These are phyloP conservation scores for Parietaria judaica DNA, from an alignment of 306 rosid genomes.

Conservation along the genomic window DNA sequence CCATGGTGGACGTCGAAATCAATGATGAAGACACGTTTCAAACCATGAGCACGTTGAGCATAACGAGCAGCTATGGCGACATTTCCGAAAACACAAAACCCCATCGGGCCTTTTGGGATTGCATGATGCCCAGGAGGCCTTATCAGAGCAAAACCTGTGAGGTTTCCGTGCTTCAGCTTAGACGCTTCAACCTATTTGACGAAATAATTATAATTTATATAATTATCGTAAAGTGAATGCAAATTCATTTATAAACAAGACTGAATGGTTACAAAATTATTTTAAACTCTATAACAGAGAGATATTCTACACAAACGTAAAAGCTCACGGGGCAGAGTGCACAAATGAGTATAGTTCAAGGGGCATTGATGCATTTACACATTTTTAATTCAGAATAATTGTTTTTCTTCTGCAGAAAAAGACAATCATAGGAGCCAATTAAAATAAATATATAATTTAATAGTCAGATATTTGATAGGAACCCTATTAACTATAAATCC, in stretches of 20 bases:
- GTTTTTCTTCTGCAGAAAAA: neutral
- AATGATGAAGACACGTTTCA: conserved; percentile 76
- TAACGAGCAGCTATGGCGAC: conserved; percentile 89
- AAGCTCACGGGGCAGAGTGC: neutral
- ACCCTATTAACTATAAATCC: no score
- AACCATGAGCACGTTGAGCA: conserved; percentile 75
- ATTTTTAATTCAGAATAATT: neutral
- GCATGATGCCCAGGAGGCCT: conserved; percentile 99
- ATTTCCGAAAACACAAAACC: conserved; percentile 88
- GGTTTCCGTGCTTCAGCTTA: conserved; percentile 41
- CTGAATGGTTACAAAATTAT: no score
- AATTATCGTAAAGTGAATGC: neutral
- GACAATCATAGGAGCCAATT: no score
- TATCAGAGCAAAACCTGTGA: conserved; percentile 85
- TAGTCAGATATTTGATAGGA: no score
- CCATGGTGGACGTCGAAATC: conserved; percentile 97
- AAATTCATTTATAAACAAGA: no score
- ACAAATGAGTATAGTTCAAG: neutral
- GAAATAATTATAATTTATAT: neutral
- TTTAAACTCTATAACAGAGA: no score
- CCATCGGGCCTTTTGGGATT: conserved; percentile 88
- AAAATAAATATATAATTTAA: no score
- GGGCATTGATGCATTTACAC: no score
- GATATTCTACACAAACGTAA: no score
- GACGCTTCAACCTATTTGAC: conserved; percentile 62